Conservation (phyloP, 208 protist species). For the Herpetomonas muscarum region DNA sequence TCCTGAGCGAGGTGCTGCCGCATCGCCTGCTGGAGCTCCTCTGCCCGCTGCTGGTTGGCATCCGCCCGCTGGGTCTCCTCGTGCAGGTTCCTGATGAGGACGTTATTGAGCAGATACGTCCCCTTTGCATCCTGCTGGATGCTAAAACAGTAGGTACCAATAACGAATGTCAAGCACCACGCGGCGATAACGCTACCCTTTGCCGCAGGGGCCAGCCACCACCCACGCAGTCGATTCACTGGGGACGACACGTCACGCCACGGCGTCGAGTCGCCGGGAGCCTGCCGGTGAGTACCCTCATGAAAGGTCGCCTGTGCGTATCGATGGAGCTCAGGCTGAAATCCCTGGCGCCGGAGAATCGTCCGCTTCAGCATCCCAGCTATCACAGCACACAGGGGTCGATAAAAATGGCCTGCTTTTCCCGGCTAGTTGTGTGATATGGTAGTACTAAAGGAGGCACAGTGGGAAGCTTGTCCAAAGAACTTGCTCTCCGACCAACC, state of each 20-base stretch:
- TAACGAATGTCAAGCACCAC: constrained; percentile 71
- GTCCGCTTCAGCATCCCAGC: constrained; percentile 24
- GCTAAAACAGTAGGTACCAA: constrained; percentile 78
- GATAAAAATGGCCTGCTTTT: no score
- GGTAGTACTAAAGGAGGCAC: no score
- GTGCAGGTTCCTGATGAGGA: constrained; percentile 78
- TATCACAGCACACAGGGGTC: no score
- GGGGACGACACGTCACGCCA: constrained; percentile 80
- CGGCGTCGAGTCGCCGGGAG: constrained; percentile 82
- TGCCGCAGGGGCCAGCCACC: constrained; percentile 78
- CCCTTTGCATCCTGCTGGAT: constrained; percentile 84
- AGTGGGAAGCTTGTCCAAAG: no score
- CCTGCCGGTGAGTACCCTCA: constrained; percentile 76
- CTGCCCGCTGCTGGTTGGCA: constrained; percentile 58
- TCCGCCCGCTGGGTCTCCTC: constrained; percentile 72
- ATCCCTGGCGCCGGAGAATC: constrained; percentile 22
- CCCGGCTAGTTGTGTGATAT: no score
- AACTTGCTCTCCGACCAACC: no score
- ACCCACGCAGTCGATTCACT: constrained; percentile 62
- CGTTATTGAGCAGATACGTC: constrained; percentile 86
- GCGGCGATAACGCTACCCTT: constrained; percentile 79
- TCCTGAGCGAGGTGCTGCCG: constrained; percentile 32
- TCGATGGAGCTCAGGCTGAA: constrained; percentile 70
- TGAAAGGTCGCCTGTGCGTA: constrained; percentile 86
- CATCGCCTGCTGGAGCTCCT: constrained; percentile 52